These are phyloP conservation scores for barrel medic (Medicago truncatula) DNA, from an alignment of 306 rosid species.

Conservation along the genomic window DNA sequence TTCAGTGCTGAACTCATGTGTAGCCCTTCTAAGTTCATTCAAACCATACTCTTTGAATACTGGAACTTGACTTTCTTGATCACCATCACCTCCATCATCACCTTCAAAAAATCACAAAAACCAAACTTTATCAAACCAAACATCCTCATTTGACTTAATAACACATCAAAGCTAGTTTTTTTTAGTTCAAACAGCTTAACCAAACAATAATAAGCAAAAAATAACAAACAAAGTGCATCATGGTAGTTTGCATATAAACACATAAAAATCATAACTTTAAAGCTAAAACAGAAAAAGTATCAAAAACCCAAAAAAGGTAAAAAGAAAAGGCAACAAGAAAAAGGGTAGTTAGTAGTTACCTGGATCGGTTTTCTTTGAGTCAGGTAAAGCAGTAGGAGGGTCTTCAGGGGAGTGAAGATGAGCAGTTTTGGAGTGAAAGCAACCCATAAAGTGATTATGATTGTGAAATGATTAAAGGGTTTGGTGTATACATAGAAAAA, in stretches of 20 bases:
- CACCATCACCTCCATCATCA: constrained; percentile 53
- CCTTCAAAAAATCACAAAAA: constrained; percentile 46
- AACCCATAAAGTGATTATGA: constrained; percentile 54
- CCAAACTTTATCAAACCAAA: constrained; percentile 20
- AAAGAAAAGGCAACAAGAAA: background rate
- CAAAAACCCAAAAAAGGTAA: background rate
- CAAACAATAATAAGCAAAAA: constrained; percentile 5
- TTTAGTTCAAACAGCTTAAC: background rate
- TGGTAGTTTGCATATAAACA: background rate
- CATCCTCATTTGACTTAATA: constrained; percentile 12
- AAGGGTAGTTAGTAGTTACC: constrained; percentile 44
- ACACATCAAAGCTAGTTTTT: background rate
- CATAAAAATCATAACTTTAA: background rate
- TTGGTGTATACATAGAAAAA: constrained; percentile 32
- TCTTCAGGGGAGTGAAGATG: constrained; percentile 72
- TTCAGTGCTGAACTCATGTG: constrained; percentile 68
- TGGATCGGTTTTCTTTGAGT: constrained; percentile 63
- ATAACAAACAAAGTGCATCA: background rate
- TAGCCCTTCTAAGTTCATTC: constrained; percentile 71
- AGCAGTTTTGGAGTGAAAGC: constrained; percentile 72
- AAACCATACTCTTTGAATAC: constrained; percentile 65
- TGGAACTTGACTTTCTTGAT: constrained; percentile 55
- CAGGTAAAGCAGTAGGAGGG: constrained; percentile 61
- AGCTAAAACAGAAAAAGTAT: background rate
- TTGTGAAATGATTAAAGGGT: constrained; percentile 2